Percentiles rank a stretch among this genome's conserved stretches.
phyloP scores from a whole-genome alignment of 2,329 filamentous ascomycete genomes.

The Leptographium wingfieldii region DNA sequence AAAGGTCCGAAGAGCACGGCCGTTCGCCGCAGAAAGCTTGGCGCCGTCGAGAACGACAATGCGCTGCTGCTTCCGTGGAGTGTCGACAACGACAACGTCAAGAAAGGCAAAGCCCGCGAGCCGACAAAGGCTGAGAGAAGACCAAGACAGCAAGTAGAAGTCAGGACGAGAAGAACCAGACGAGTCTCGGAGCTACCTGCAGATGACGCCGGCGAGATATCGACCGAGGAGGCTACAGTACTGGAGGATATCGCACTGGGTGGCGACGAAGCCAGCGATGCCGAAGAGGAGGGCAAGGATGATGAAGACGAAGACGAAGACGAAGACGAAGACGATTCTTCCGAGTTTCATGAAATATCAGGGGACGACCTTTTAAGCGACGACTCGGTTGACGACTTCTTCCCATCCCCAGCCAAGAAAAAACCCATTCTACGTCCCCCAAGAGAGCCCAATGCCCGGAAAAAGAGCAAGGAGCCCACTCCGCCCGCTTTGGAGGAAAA shows the following conservation, averaged over 20 bases:
- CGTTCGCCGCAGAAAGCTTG: constrained; percentile 6
- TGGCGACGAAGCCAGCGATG: background rate
- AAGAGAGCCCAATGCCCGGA: background rate
- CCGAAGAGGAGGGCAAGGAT: background rate
- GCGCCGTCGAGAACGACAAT: constrained; percentile 2
- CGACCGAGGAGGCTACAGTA: constrained; percentile 8
- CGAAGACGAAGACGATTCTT: background rate
- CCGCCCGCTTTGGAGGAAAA: background rate
- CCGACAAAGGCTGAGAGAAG: background rate
- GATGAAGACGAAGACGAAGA: background rate
- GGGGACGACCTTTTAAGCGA: background rate
- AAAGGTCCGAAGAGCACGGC: background rate
- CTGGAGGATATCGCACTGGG: constrained; percentile 5
- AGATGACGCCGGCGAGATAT: constrained; percentile 7
- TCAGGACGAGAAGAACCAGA: constrained; percentile 6
- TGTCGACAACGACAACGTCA: background rate
- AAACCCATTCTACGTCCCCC: background rate
- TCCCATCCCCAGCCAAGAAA: constrained; percentile 1
- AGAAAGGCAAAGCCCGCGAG: background rate
- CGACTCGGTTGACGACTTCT: constrained; percentile 4
- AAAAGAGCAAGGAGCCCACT: background rate
- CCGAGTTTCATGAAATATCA: constrained; percentile 8
- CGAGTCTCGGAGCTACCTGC: constrained; percentile 1
- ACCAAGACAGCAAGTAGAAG: constrained; percentile 3
- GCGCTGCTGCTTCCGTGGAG: constrained; percentile 4